Evolutionary conservation across 495 filamentous ascomycete genomes (phyloP), one percentile per base, ranked within the genome.

Genomic region (Penicillium bovifimosum): DNA sequence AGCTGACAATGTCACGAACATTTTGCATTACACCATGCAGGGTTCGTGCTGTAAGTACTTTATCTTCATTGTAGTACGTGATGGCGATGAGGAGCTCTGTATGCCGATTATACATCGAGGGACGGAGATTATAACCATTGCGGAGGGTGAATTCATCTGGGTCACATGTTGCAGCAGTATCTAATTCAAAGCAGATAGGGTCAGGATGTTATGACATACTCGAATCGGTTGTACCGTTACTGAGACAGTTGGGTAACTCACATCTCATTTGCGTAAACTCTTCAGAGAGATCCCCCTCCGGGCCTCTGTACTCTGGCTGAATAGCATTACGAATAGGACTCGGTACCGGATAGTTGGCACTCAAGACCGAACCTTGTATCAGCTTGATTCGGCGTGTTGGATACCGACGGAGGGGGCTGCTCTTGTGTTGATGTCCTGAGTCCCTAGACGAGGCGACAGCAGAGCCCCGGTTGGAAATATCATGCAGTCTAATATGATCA

Each of bases 31-130:
- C 92, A 64, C 91, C 90, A 65, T 98, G 92, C 41, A 98, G 73
- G 0, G 93, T 98, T 62, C 93, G 83, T 32, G 93, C 78, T 7
- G 91, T 92, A 48, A 98, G 80, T 10, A 86, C 82, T 73, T 96
- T 98, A 72, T 98, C 93, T 76, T 98, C 93, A 69, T 96, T 96
- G 73, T 96, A 96, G 74, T 96, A 96, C 35, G 93, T 98, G 61
- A 98, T 92, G 54, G 92, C 93, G 62, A 98, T 96, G 47, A 96
- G 76, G 26, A 98, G 80, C 70, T 98, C 93, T 0, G 93, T 98
- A 62, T 96, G 92, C 50, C 93, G 80, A 77, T 97, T 98, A 72
- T 97, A 98, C 92, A 97, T 98, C 40, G 91, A 84, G 17, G 93
- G 90, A n/a, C 93, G 87, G 36, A 98, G 83, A 75, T 97, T 96